Base-by-base conservation (phyloP, 1,284 basidiomycete species). In the Rhodotorula glutinis region DNA sequence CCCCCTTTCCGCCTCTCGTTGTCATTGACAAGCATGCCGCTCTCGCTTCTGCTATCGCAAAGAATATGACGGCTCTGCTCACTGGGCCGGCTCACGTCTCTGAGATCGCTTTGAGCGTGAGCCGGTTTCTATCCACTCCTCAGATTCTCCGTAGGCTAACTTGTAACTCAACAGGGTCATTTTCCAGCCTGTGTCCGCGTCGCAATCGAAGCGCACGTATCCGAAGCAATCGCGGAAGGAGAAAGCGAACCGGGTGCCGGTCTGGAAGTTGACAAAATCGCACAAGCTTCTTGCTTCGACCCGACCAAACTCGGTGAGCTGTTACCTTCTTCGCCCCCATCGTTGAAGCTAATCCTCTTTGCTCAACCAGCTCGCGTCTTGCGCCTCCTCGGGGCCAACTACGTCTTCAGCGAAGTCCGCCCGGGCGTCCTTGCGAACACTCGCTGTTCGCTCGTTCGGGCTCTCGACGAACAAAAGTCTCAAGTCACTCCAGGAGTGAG, bases 351-450 rank as follows among this genome's bases (percentile, higher is more conserved):
- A 21, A 49, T 33, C 19, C 25, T 9, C 17, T 49, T 10, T 29
- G 19, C 9, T 0, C 8, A 10, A 5, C 2, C 41, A 69, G 67
- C 57, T 2, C 55, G 81, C 5, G 82, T 86, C 27, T 81, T 89
- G 41, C 85, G 88, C 46, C 80, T 89, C 25, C 82, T 89, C 40
- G 86, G 87, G 19, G 88, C 87, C 0, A 86, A 88, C 74, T 88
- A 89, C 74, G 82, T 88, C 59, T 80, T 87, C 38, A 80, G 82
- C 43, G 88, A 89, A 77, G 80, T 84, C 2, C 79, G 81, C 17
- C 87, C 86, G 11, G 84, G 88, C 73, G 84, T 85, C 2, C 89
- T 89, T 72, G 81, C 86, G 5, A 82, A 84, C 60, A 89, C 87
- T 73, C 83, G 87, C 25, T 81, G 88, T 59, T 85, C 86, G 2